Base-by-base conservation (phyloP, 805 yeast genomes). In the Yamadazyma sp. region DNA sequence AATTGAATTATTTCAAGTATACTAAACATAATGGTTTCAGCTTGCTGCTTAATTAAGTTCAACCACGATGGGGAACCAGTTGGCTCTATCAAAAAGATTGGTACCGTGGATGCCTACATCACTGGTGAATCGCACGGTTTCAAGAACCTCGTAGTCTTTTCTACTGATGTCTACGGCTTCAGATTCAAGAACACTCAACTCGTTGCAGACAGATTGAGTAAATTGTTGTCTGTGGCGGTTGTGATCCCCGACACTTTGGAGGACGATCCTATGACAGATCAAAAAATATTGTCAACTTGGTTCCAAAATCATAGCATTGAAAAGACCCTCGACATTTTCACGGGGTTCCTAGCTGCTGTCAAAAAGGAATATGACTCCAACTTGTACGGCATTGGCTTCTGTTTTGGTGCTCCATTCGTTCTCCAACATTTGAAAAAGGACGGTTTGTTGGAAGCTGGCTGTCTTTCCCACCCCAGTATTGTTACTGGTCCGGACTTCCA, bases 401-500 rank as follows among this genome's bases (percentile, higher is more conserved):
- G 60, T 38, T 55, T 43, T 43, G 59, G 59, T 28, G 53, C 55
- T 32, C 45, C 44, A 32, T 55, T 33, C 35, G 52, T 65, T 50
- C 44, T 70, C 12, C 46, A 43, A 21, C 50, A 67, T 7, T 40
- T 62, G 32, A 49, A 56, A 4, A 48, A 53, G 20, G 47, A 37
- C 19, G 73, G 74, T 16, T 31, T 51, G 6, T 71, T 75, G 23
- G 75, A 76, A 43, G 84, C 70, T 10, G 85, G 75, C 49, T 90
- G 89, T 8, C 57, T 78, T 46, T 90, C 90, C 2, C 96, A 88
- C 61, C 95, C 96, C 4, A 80, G 90, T 4, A 67, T 78, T 39
- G 78, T 82, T n/a, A 45, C 70, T 10, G 67, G 69, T 15, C 86
- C 76, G 23, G 90, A 81, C 49, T 65, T 84, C 31, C 75, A 66